A percentile compares a stretch with the other conserved stretches of the same genome.
Evolutionary conservation across 805 yeast genomes (phyloP).

Genomic region (Saturnispora zaruensis): DNA sequence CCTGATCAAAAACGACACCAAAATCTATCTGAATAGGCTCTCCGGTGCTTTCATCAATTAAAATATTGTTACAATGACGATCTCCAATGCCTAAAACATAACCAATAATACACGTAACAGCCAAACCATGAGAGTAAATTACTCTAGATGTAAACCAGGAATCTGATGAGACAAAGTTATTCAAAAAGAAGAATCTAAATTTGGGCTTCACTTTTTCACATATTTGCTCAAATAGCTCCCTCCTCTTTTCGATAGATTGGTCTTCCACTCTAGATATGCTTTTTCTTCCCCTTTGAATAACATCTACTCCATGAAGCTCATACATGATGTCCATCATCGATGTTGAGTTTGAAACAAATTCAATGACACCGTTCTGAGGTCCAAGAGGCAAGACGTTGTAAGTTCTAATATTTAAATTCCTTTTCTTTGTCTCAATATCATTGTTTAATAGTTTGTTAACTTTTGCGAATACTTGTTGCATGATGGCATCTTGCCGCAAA

Average conservation of each 20-base stretch:
- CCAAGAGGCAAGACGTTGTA: constrained; percentile 89
- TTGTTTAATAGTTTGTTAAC: constrained; percentile 58
- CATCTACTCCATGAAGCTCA: constrained; percentile 53
- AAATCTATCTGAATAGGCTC: constrained; percentile 94
- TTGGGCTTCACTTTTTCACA: constrained; percentile 51
- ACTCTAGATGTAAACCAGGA: constrained; percentile 65
- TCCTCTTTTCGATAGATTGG: constrained; percentile 35
- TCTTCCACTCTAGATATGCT: constrained; percentile 53
- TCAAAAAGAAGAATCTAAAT: constrained; percentile 61
- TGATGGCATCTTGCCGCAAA: constrained; percentile 88
- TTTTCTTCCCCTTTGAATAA: constrained; percentile 50
- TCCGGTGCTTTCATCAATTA: constrained; percentile 73
- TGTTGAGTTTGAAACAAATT: constrained; percentile 72
- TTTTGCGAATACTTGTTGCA: constrained; percentile 93
- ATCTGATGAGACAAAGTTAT: constrained; percentile 55
- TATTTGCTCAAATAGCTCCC: constrained; percentile 40
- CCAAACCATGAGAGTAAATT: constrained; percentile 67
- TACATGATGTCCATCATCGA: constrained; percentile 62
- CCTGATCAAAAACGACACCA: constrained; percentile 96
- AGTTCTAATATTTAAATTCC: constrained; percentile 63
- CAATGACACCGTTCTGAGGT: constrained; percentile 79
- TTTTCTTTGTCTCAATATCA: constrained; percentile 46
- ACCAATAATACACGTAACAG: constrained; percentile 81
- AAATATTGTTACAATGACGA: constrained; percentile 83
- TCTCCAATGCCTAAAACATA: constrained; percentile 89